phyloP scores from a whole-genome alignment of 2,329 filamentous ascomycete genomes.

The Colletotrichum filicis region DNA sequence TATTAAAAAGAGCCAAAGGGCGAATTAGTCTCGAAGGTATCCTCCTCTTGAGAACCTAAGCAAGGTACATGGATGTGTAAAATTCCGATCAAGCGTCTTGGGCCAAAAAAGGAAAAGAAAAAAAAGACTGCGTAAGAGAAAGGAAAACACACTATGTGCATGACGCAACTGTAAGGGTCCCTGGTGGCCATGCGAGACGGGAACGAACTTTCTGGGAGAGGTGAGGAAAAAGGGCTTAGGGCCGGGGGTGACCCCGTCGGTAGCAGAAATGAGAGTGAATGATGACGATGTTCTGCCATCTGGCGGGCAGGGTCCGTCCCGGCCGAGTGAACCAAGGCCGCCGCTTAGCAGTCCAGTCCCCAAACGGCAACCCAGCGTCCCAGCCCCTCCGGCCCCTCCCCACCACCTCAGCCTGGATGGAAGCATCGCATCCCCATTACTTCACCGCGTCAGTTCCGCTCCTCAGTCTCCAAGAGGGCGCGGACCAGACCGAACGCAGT shows the following conservation, averaged over 20 bases:
- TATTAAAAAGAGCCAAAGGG: slow-evolving; percentile 33
- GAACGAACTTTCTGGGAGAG: slow-evolving; percentile 1
- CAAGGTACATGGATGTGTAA: slow-evolving; percentile 13
- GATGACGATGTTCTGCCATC: slow-evolving; percentile 22
- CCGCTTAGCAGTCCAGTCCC: not conserved
- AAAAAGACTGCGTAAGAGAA: slow-evolving; percentile 33
- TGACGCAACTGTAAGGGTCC: slow-evolving; percentile 33
- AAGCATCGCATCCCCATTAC: not conserved
- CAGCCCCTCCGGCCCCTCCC: not conserved
- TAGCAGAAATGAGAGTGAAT: slow-evolving; percentile 6
- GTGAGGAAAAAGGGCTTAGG: slow-evolving; percentile 24
- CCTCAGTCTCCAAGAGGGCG: not conserved
- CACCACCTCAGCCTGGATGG: not conserved
- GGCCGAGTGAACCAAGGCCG: slow-evolving; percentile 18
- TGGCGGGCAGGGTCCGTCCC: slow-evolving; percentile 27
- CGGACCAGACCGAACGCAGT: not conserved
- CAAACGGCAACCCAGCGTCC: not conserved
- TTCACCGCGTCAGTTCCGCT: not conserved
- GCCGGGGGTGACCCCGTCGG: slow-evolving; percentile 6
- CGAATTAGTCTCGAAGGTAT: slow-evolving; percentile 16
- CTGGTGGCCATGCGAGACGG: slow-evolving; percentile 18
- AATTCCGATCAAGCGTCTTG: slow-evolving; percentile 26
- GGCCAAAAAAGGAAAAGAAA: not conserved
- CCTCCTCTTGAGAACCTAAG: not conserved
- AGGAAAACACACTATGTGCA: slow-evolving; percentile 15